These are phyloP conservation scores for Linum usitatissimum DNA, from an alignment of 345 rosid species.

Conservation along the genomic window DNA sequence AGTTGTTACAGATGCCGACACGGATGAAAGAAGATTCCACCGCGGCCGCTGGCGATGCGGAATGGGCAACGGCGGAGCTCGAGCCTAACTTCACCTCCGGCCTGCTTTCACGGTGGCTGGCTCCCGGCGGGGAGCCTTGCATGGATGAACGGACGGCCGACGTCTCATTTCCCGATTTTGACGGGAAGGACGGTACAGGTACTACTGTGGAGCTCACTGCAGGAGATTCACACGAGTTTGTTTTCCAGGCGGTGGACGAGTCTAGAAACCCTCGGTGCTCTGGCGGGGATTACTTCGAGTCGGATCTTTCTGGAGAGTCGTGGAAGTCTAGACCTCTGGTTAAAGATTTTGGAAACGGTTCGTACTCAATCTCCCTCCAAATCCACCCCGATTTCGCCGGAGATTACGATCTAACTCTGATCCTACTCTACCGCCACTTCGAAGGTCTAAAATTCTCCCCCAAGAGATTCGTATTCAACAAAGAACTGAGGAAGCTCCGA, in stretches of 20 bases:
- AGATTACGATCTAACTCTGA: constrained; percentile 53
- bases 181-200: constrained; percentile 26
- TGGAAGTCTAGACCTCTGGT: constrained; percentile 86
- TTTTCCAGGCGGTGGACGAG: constrained; percentile 52
- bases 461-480: constrained; percentile 45
- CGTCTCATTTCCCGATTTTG: constrained; percentile 45
- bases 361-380: constrained; percentile 59
- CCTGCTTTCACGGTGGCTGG: constrained; percentile 49
- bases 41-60: constrained; percentile 5
- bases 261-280: constrained; percentile 39
- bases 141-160: constrained; percentile 45
- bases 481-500: constrained; percentile 32
- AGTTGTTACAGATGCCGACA: constrained; percentile 1
- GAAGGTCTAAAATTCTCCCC: constrained; percentile 71
- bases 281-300: constrained; percentile 89
- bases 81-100: constrained; percentile 39
- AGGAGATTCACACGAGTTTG: constrained; percentile 54
- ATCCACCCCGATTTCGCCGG: constrained; percentile 88
- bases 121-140: constrained; percentile 63
- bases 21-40: neutral
- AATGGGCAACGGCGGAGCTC: constrained; percentile 45
- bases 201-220: constrained; percentile 36
- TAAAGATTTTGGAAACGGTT: constrained; percentile 71
- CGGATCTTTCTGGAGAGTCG: constrained; percentile 70
- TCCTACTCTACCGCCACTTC: constrained; percentile 64